These are phyloP conservation scores for Pyrenophora seminiperda DNA, from an alignment of 2,329 filamentous ascomycete genomes.

Conservation along the genomic window DNA sequence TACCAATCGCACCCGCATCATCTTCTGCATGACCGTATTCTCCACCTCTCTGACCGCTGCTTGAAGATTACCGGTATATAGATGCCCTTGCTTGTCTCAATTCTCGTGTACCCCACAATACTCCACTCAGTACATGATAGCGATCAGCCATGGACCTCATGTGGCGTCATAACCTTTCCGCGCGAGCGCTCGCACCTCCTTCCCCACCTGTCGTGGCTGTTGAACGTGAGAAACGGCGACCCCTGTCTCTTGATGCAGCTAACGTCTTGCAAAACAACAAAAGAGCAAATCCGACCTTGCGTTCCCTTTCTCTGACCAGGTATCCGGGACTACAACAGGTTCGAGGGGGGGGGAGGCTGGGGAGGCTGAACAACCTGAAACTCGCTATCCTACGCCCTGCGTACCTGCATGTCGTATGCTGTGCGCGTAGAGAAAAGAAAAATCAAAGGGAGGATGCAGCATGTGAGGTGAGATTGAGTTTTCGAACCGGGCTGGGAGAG, in stretches of 20 bases:
- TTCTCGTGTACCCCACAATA: neutral
- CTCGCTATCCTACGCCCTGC: neutral
- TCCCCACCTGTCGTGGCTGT: conserved; percentile 9
- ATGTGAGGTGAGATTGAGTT: neutral
- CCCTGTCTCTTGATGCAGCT: too few relatives aligned
- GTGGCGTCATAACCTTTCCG: conserved; percentile 7
- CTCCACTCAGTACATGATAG: neutral
- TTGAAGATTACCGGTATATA: too few relatives aligned
- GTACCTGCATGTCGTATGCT: conserved; percentile 1
- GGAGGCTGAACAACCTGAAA: neutral
- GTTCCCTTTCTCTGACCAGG: neutral
- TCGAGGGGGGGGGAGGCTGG: too few relatives aligned
- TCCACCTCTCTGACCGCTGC: neutral
- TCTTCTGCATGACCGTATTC: neutral
- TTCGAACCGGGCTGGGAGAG: too few relatives aligned
- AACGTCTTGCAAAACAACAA: too few relatives aligned
- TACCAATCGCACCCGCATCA: neutral
- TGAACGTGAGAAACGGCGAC: conserved; percentile 1
- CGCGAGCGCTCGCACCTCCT: neutral
- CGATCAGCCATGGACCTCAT: conserved; percentile 3
- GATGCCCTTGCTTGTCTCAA: neutral
- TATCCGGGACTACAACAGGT: conserved; percentile 4
- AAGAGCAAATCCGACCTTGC: neutral
- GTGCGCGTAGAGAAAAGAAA: neutral
- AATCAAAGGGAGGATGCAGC: neutral